Conservation (phyloP, 2,329 filamentous ascomycete species). For the Pyrenophora graminea region DNA sequence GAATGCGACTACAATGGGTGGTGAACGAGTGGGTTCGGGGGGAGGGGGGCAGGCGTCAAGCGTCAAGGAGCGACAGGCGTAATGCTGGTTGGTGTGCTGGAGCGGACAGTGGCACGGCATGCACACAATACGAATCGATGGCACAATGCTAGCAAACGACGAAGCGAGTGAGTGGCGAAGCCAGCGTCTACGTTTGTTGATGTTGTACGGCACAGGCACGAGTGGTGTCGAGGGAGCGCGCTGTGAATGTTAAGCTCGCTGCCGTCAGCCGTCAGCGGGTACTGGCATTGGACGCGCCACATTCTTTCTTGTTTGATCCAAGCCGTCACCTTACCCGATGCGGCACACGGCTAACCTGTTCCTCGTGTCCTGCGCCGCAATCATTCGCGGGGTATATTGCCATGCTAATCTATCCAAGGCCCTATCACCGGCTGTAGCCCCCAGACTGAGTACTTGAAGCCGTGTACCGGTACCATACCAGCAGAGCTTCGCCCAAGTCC, state of each 20-base stretch:
- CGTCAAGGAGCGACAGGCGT: conserved; percentile 20
- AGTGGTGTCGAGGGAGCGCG: conserved; percentile 31
- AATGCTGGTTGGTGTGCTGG: too few species aligned
- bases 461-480: not conserved
- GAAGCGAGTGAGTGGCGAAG: conserved; percentile 25
- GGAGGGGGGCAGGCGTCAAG: conserved; percentile 19
- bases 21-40: conserved; percentile 9
- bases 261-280: conserved; percentile 17
- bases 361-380: conserved; percentile 14
- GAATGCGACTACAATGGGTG: conserved; percentile 17
- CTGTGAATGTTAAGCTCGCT: conserved; percentile 8
- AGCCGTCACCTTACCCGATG: conserved; percentile 26
- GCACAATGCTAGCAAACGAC: conserved; percentile 17
- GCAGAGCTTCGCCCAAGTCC: not conserved
- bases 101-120: conserved; percentile 18
- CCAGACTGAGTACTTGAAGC: not conserved
- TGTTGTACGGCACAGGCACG: conserved; percentile 21
- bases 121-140: conserved; percentile 15
- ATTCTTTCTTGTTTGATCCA: conserved; percentile 17
- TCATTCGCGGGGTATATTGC: conserved; percentile 27
- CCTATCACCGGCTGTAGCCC: conserved; percentile 7
- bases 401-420: conserved; percentile 10
- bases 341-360: conserved; percentile 34
- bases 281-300: conserved; percentile 21
- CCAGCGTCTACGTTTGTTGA: conserved; percentile 35